A percentile compares a stretch with the other conserved stretches of the same genome.
Conservation (phyloP, 2,329 filamentous ascomycete genomes). For the Stachybotrys echinatus region DNA sequence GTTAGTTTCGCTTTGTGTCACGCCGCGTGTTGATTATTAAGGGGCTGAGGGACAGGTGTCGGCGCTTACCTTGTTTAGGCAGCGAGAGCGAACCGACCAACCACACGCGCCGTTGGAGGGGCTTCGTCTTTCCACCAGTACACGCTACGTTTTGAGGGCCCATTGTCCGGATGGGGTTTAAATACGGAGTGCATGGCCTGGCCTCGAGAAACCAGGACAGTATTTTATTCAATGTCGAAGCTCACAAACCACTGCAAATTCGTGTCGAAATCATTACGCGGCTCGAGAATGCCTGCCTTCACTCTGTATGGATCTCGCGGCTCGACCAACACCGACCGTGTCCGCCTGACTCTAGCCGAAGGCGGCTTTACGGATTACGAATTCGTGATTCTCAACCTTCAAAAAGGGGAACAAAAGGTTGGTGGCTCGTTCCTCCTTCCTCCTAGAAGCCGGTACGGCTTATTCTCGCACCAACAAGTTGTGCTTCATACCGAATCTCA, state of each 20-base stretch:
- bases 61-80: constrained; percentile 20
- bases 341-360: constrained; percentile 36
- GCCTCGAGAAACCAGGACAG: neutral
- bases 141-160: too few relatives aligned
- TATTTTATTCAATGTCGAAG: constrained; percentile 16
- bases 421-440: constrained; percentile 8
- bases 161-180: too few relatives aligned
- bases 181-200: too few relatives aligned
- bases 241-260: constrained; percentile 15
- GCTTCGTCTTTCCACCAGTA: too few relatives aligned
- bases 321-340: constrained; percentile 36
- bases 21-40: neutral
- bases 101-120: constrained; percentile 9
- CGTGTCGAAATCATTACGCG: constrained; percentile 19
- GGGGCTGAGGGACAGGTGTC: neutral
- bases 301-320: constrained; percentile 33
- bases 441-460: neutral
- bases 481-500: too few relatives aligned
- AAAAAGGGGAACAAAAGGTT: constrained; percentile 36
- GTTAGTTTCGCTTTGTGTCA: neutral
- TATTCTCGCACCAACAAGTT: neutral
- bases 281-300: constrained; percentile 34
- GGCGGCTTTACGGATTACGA: constrained; percentile 37
- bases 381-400: constrained; percentile 28
- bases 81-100: constrained; percentile 26